These are phyloP conservation scores for Pseudogymnoascus sp. DNA, from an alignment of 2,329 filamentous ascomycete species.

Conservation along the genomic window DNA sequence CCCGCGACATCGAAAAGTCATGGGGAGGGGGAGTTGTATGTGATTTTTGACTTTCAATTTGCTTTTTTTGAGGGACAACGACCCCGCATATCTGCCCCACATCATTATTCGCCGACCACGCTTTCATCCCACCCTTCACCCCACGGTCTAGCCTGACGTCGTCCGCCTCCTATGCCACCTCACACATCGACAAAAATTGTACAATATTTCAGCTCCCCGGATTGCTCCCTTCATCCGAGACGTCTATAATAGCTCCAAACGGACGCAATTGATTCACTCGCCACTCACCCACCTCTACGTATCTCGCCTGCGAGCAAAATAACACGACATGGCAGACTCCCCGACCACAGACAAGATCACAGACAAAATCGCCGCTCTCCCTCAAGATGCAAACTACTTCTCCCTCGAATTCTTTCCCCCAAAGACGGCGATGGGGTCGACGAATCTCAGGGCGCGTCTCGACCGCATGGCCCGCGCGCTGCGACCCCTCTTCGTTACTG, in stretches of 20 bases:
- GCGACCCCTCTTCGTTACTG: slow-evolving; percentile 87
- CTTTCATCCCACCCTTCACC: slow-evolving; percentile 6
- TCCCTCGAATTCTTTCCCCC: slow-evolving; percentile 99
- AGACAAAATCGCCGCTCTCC: slow-evolving; percentile 87
- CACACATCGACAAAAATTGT: slow-evolving; percentile 2
- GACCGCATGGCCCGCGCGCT: slow-evolving; percentile 91
- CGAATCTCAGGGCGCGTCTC: slow-evolving; percentile 85
- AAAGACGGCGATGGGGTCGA: slow-evolving; percentile 91
- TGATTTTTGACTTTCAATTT: neutral
- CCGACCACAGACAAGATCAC: slow-evolving; percentile 65
- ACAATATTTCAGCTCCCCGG: neutral
- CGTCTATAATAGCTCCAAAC: neutral
- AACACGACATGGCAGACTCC: neutral
- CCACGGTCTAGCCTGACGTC: slow-evolving; percentile 7
- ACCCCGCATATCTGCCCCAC: slow-evolving; percentile 9
- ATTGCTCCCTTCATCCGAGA: neutral
- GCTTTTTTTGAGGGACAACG: slow-evolving; percentile 8
- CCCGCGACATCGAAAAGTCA: neutral
- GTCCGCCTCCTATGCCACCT: slow-evolving; percentile 2
- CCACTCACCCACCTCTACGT: neutral
- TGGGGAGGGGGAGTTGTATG: neutral
- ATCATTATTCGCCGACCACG: slow-evolving; percentile 7
- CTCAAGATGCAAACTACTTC: slow-evolving; percentile 75
- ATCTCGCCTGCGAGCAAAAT: neutral
- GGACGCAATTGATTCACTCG: slow-evolving; percentile 4